These are phyloP conservation scores for Helotiales sp. DNA, from an alignment of 2,329 filamentous ascomycete species.

Conservation along the genomic window DNA sequence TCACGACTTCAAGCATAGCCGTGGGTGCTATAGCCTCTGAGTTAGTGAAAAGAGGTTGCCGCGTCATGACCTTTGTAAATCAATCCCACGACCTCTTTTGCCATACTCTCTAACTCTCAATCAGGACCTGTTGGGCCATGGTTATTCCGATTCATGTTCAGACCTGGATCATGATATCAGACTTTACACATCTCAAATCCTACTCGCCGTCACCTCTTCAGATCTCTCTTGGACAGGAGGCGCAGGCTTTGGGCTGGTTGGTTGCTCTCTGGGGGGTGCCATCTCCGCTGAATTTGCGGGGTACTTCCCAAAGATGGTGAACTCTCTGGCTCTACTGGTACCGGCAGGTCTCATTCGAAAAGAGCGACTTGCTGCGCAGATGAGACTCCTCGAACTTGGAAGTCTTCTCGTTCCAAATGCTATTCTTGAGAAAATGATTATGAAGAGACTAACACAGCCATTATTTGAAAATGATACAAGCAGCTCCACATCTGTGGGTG, in stretches of 20 bases:
- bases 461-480: background rate
- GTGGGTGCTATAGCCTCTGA: background rate
- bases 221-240: background rate
- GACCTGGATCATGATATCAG: background rate
- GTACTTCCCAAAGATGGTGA: background rate
- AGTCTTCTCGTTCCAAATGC: background rate
- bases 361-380: background rate
- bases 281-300: background rate
- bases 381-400: background rate
- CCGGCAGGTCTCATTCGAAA: background rate
- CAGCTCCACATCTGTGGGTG: background rate
- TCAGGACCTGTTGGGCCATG: background rate
- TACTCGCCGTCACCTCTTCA: background rate
- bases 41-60: background rate
- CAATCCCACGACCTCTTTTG: too few species aligned
- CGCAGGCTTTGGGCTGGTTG: background rate
- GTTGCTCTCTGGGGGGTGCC: background rate
- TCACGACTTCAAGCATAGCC: background rate
- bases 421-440: background rate
- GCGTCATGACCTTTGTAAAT: background rate
- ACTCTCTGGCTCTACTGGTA: background rate
- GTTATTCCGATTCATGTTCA: background rate
- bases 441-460: background rate
- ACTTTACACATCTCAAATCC: background rate
- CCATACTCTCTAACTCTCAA: too few species aligned